A percentile compares a stretch with the other conserved stretches of the same genome.
These are phyloP conservation scores for Bacterosira constricta DNA, from an alignment of 108 stramenopile species.

Conservation along the genomic window DNA sequence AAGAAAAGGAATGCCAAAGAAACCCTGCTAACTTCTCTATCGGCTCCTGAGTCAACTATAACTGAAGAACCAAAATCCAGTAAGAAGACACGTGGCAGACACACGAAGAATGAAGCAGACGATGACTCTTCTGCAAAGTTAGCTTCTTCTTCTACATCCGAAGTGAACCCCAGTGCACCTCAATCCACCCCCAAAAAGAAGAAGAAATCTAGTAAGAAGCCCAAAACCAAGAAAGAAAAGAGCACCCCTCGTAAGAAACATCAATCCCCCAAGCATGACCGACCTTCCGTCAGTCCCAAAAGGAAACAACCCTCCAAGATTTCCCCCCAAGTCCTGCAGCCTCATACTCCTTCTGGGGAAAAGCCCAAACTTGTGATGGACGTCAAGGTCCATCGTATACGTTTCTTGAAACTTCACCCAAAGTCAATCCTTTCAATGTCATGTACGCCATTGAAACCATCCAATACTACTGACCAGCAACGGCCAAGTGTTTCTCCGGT, in stretches of 20 bases:
- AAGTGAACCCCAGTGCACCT: background rate
- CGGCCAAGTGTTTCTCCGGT: background rate
- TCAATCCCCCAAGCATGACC: conserved; percentile 13
- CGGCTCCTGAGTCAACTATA: too few relatives aligned
- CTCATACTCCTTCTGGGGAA: background rate
- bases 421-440: conserved; percentile 60
- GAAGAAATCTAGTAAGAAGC: conserved; percentile 6
- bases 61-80: too few relatives aligned
- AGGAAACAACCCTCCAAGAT: background rate
- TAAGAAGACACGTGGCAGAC: background rate
- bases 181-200: conserved; percentile 5
- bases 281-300: conserved; percentile 1
- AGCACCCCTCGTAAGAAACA: conserved; percentile 6
- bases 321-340: background rate
- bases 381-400: conserved; percentile 70
- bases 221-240: background rate
- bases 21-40: too few relatives aligned
- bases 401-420: conserved; percentile 65
- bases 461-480: conserved; percentile 2
- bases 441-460: conserved; percentile 30
- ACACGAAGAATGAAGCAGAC: background rate
- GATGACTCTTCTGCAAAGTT: background rate
- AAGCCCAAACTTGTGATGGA: conserved; percentile 52
- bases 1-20: too few relatives aligned
- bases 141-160: background rate